phyloP scores from a whole-genome alignment of 768 basidiomycete genomes.

The Trametes villosa region DNA sequence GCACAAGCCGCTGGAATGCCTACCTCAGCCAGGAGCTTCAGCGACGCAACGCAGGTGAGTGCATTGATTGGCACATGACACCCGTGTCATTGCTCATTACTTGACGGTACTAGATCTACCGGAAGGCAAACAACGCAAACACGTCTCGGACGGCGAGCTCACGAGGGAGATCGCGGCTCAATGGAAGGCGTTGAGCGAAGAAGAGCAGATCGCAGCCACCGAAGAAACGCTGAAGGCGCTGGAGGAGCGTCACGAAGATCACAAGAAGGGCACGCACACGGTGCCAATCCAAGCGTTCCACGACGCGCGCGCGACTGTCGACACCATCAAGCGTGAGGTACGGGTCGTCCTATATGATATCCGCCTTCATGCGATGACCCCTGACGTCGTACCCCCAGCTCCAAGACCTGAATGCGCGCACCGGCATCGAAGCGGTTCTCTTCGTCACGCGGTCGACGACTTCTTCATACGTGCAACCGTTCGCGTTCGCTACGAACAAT shows the following conservation, averaged over 20 bases:
- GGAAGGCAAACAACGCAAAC: neutral
- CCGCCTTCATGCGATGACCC: neutral
- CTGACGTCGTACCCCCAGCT: neutral
- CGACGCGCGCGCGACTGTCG: conserved; percentile 2
- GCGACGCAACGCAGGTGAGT: conserved; percentile 3
- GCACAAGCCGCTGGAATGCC: conserved; percentile 11
- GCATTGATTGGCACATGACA: too few species aligned
- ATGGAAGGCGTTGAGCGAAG: neutral
- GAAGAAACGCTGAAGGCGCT: neutral
- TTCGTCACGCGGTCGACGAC: neutral
- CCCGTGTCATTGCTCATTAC: too few species aligned
- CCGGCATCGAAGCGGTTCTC: neutral
- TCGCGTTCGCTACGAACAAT: neutral
- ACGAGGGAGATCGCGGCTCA: neutral
- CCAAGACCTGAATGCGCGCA: neutral
- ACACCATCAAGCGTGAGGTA: neutral
- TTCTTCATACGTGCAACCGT: neutral
- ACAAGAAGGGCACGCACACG: neutral
- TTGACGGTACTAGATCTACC: neutral
- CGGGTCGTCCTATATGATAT: neutral
- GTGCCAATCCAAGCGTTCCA: conserved; percentile 10
- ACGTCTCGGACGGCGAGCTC: neutral
- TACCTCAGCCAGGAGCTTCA: neutral
- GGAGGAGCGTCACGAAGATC: neutral
- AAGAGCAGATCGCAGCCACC: neutral